These are phyloP conservation scores for Termitomyces eurrhizus DNA, from an alignment of 768 basidiomycete species.

Conservation along the genomic window DNA sequence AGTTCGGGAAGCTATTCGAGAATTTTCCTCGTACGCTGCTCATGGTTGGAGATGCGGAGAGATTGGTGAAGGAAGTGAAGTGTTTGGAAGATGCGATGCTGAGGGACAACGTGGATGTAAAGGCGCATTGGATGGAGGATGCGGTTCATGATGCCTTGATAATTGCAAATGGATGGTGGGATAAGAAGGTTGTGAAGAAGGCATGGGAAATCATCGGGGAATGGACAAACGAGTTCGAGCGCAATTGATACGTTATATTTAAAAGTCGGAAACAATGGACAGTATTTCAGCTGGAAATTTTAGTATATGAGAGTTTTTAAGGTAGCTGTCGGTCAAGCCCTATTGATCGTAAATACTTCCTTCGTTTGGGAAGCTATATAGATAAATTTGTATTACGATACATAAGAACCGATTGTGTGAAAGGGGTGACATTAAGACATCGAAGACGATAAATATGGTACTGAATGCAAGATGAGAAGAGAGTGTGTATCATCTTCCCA, in stretches of 20 bases:
- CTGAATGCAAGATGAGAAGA: too few relatives aligned
- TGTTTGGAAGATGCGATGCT: background rate
- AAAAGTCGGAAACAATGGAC: background rate
- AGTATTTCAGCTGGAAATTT: too few relatives aligned
- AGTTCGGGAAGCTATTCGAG: background rate
- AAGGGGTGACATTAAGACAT: too few relatives aligned
- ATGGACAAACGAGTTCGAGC: background rate
- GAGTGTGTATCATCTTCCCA: too few relatives aligned
- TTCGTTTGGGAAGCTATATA: too few relatives aligned
- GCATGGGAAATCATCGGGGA: background rate
- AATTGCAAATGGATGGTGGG: background rate
- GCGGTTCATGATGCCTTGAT: background rate
- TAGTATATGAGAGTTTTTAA: too few relatives aligned
- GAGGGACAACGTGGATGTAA: background rate
- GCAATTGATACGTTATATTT: background rate
- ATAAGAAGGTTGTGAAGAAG: background rate
- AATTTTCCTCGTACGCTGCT: background rate
- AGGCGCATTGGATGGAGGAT: background rate
- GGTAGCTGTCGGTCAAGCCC: too few relatives aligned
- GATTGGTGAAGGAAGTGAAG: background rate
- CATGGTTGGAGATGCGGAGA: background rate
- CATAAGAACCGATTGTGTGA: too few relatives aligned
- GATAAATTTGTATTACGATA: too few relatives aligned
- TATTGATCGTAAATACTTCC: too few relatives aligned
- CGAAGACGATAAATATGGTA: too few relatives aligned